Base-by-base conservation (phyloP, 2,329 filamentous ascomycete species). In the Pseudophaeomoniella oleicola region DNA sequence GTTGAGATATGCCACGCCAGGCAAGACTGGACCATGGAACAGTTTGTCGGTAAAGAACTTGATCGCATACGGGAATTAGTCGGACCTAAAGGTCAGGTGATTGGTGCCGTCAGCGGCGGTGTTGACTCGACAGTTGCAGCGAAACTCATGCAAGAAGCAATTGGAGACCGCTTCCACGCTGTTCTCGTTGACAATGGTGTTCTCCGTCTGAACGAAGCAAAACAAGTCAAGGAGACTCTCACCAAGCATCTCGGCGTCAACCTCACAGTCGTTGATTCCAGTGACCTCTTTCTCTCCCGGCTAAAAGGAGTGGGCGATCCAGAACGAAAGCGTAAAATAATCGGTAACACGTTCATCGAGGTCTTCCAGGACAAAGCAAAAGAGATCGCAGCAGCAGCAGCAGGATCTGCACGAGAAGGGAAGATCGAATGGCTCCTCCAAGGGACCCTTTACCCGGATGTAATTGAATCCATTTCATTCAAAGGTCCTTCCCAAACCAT, bases 121-220 rank as follows among this genome's bases (percentile, higher is more conserved):
- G 87, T 94, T 12, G 87, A 94, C 58, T 81, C 75, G 9, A 94
- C 87, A 2, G 87, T 94, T 9, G 86, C 79, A 2, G 83, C 84
- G 0, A 81, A 78, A 57, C 68, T 94, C 14, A 88, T 93, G 82
- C 69, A 79, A 46, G 76, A 85, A 51, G 86, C 86, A 4, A 94
- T 94, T 52, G 78, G 81, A 16, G 77, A 86, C 52, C 72, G 86
- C 12, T 92, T 94, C 64, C 72, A 87, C 47, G 84, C 85, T 12
- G 73, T 92, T 3, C 71, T 94, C 14, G 76, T 94, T 5, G 79
- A 96, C 61, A 94, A 82, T 46, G 86, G 84, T 43, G 67, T 85
- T 36, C 78, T 98, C 71, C 76, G 90, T 29, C 67, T 90, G 18
- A 78, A 94, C 52, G 90, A 96, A 58, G 86, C 80, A 46, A 63